Base-by-base conservation (phyloP, 495 filamentous ascomycete genomes). In the Neurospora tetrasperma region DNA sequence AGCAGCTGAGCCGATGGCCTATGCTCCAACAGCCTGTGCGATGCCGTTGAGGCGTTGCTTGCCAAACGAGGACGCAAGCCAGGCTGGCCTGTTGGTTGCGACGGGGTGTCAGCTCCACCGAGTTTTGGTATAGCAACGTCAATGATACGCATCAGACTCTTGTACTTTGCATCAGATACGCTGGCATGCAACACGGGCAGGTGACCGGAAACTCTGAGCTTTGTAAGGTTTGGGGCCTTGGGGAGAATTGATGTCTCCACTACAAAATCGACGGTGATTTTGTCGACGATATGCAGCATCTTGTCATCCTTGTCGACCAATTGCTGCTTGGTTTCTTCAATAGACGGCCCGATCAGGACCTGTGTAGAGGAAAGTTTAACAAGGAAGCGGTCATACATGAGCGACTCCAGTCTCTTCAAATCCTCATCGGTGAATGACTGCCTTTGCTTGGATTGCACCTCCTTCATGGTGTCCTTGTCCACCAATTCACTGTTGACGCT, bases 351-450 rank as follows among this genome's bases (percentile, higher is more conserved):
- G 74, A 99, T 97, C 35, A 99, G 86, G 72, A 99, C 88, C 78
- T 99, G 96, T 0, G 96, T 99, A 0, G 94, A 95, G 69, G 96
- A 90, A 38, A 99, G 85, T 77, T 96, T 97, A 76, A 99, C 87
- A 42, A 91, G 81, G 82, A 98, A 99, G 48, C 94, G 93, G 84
- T 99, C 96, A 77, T 99, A 99, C 88, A 99, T 94, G 74, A 98
- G 85, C 42, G 90, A 89, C 78, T 98, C 93, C 12, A 99, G 88
- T 69, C 89, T 87, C 79, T 91, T 91, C 80, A 92, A 93, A 79
- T 99, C 96, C 69, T 94, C 90, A 39, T 96, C 93, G 44, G 90
- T 96, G 80, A 95, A 97, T 43, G 91, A 86, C 42, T 93, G 91
- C 71, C 89, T 92, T 76, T 98, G 94, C 77, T 98, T 99, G 42